Conservation (phyloP, 306 rosid genomes). For the Cicer pinnatifidum region DNA sequence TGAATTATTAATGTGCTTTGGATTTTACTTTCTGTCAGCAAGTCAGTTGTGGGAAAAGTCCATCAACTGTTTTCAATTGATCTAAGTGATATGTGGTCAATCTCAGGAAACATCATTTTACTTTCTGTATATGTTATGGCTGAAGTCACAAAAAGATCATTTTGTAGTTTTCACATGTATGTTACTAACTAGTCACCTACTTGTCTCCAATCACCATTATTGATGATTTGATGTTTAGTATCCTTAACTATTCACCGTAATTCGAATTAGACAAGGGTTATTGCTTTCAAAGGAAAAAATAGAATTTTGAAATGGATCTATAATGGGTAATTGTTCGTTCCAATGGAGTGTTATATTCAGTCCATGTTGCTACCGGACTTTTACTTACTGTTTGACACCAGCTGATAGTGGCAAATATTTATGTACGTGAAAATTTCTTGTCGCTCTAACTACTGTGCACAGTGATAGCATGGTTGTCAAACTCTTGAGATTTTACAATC, state of each 20-base stretch:
- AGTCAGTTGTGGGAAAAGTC: constrained; percentile 30
- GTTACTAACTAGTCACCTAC: neutral
- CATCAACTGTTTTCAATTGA: constrained; percentile 9
- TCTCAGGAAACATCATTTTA: constrained; percentile 23
- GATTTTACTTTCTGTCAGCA: constrained; percentile 12
- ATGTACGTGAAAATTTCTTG: neutral
- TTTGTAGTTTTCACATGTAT: constrained; percentile 8
- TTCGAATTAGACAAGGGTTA: constrained; percentile 1
- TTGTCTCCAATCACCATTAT: constrained; percentile 3
- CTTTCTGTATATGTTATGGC: constrained; percentile 5
- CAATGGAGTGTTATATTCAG: neutral
- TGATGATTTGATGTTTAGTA: neutral
- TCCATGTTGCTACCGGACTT: neutral
- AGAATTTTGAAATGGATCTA: neutral
- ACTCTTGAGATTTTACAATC: neutral
- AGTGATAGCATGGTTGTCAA: neutral
- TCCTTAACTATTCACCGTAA: constrained; percentile 9
- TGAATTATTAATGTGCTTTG: constrained; percentile 21
- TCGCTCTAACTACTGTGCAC: neutral
- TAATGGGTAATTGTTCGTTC: neutral
- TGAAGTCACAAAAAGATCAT: neutral
- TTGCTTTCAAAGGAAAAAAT: neutral
- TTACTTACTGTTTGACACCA: neutral
- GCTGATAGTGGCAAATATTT: constrained; percentile 20
- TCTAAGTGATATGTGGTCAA: constrained; percentile 10